Conservation (phyloP, 768 basidiomycete genomes). For the Calocera viscosa region DNA sequence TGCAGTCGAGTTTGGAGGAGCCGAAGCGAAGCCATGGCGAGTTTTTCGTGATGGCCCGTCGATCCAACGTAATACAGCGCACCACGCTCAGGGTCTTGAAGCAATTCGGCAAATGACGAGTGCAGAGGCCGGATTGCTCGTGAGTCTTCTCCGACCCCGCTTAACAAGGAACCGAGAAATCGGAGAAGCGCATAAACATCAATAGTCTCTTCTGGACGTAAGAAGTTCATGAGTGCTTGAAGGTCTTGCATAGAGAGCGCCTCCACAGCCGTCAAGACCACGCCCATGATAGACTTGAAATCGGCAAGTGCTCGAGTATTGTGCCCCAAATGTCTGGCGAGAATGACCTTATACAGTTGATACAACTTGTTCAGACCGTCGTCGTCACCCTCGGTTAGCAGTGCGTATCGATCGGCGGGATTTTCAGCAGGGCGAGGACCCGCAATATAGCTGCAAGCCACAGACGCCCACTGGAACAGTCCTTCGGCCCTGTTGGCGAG, state of each 20-base stretch:
- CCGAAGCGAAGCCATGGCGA: neutral
- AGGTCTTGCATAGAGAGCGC: neutral
- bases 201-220: neutral
- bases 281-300: neutral
- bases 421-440: neutral
- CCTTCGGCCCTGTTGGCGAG: neutral
- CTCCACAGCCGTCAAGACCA: neutral
- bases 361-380: neutral
- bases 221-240: neutral
- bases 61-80: neutral
- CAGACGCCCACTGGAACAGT: neutral
- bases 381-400: neutral
- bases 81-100: neutral
- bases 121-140: neutral
- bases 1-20: neutral
- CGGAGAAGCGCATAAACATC: neutral
- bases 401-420: neutral
- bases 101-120: neutral
- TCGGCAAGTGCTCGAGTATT: constrained; percentile 6
- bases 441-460: neutral
- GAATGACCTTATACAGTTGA: too few relatives aligned
- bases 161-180: neutral
- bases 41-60: neutral
- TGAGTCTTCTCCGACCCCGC: neutral
- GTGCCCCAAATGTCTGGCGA: too few relatives aligned